Conservation (phyloP, 1,284 basidiomycete genomes). For the Schizophyllum commune region DNA sequence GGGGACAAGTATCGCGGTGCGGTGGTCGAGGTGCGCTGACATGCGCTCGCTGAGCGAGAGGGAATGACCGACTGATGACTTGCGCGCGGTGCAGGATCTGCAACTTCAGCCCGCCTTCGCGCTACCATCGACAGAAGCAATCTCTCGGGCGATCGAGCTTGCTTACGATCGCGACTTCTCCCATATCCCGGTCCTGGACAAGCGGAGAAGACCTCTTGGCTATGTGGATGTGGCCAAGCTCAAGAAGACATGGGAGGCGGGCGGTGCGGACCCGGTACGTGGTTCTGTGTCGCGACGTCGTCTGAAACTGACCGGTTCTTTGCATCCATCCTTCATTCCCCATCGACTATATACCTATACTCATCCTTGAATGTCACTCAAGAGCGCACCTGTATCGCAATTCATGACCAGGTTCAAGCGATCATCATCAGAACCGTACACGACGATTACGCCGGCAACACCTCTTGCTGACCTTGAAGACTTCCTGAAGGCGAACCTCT, state of each 20-base stretch:
- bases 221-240: constrained; percentile 73
- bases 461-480: constrained; percentile 68
- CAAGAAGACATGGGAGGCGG: constrained; percentile 73
- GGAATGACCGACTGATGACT: background rate
- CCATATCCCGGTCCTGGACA: constrained; percentile 81
- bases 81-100: constrained; percentile 52
- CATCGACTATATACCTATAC: background rate
- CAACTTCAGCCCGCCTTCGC: constrained; percentile 87
- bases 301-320: background rate
- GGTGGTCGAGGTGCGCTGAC: constrained; percentile 60
- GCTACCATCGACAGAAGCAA: constrained; percentile 63
- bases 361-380: background rate
- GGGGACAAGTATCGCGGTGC: constrained; percentile 70
- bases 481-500: constrained; percentile 66
- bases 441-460: constrained; percentile 73
- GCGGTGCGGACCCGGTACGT: constrained; percentile 62
- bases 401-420: constrained; percentile 75
- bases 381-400: constrained; percentile 40
- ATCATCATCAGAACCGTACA: constrained; percentile 59
- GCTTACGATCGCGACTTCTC: constrained; percentile 91
- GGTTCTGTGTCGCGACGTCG: background rate
- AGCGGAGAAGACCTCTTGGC: constrained; percentile 66
- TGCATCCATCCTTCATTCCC: background rate
- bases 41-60: background rate
- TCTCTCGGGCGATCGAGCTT: constrained; percentile 70